Evolutionary conservation across 306 rosid species (phyloP), one percentile per base, ranked within the genome.

Genomic region (Dalbergia cultrata): DNA sequence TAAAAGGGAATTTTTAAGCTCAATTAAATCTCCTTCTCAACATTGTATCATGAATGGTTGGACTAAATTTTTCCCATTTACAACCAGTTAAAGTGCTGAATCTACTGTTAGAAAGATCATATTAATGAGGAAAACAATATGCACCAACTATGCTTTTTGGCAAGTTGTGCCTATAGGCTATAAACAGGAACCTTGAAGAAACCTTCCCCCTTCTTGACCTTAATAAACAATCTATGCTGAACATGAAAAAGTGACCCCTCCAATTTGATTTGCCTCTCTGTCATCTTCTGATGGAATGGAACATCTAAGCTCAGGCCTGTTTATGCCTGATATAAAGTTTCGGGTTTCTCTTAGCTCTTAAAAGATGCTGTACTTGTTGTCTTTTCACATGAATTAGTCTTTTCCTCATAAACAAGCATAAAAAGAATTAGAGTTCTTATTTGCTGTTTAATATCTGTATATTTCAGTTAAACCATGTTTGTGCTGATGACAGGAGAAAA

Each of bases 401-500:
- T 66, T 47, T 35, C 6, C 64, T 67, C 68, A 21, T 21, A 49
- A 45, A 58, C 53, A 16, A 45, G 31, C 33, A 16, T 67, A 61
- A 18, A 64, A 53, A n/a, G 10, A 67, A 53, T 3, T 62, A 35
- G 11, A 70, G 35, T 70, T 41, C 52, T 54, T 13, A 50, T 47
- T 47, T 79, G 45, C 8, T 61, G 59, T 37, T 59, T 59, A 67
- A 5, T 75, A 61, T 33, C 31, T 62, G n/a, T 75, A 11, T 56
- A 22, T 75, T 70, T 63, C 34, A 3, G 35, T 50, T 75, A 60
- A 61, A 66, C 45, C 62, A 86, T 88, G n/a, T 79, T 37, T 83
- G 72, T 81, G 73, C 19, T 79, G 49, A 21, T 70, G 50, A 59
- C 86, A 90, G 98, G 95, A 53, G 97, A 95, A 85, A 85, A 87